Percentiles rank a stretch among this genome's conserved stretches.
Evolutionary conservation across 306 rosid genomes (phyloP).

Genomic region (Herpetospermum pedunculosum): DNA sequence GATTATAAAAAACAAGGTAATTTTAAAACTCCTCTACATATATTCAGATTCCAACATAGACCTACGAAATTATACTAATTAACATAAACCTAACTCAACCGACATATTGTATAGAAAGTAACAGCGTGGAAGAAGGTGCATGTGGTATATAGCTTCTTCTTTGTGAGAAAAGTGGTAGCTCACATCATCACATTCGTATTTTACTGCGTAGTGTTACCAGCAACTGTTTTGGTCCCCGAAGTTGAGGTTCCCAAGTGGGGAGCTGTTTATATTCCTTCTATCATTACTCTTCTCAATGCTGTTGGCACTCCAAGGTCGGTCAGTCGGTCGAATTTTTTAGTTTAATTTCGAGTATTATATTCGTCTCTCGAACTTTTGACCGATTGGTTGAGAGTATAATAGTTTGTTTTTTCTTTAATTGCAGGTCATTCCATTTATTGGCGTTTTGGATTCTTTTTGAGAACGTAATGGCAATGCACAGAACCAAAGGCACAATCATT

Average conservation of each 20-base stretch:
- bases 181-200: constrained; percentile 47
- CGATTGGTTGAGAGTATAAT: no score
- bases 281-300: constrained; percentile 46
- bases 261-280: constrained; percentile 42
- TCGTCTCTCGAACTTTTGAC: no score
- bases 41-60: no score
- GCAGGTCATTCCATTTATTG: constrained; percentile 65
- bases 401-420: no score
- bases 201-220: constrained; percentile 47
- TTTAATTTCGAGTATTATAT: no score
- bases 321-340: no score
- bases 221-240: constrained; percentile 48
- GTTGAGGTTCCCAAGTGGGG: constrained; percentile 59
- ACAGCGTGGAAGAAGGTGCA: constrained; percentile 42
- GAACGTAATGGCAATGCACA: constrained; percentile 75
- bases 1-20: constrained; percentile 42
- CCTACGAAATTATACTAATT: no score
- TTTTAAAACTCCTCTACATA: no score
- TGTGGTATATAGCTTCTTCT: constrained; percentile 54
- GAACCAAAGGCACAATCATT: constrained; percentile 73
- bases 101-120: no score
- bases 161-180: constrained; percentile 43
- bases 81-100: no score
- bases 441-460: constrained; percentile 80
- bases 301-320: constrained; percentile 62